phyloP scores from a whole-genome alignment of 2,329 filamentous ascomycete genomes.

The Paraphaeosphaeria minitans region DNA sequence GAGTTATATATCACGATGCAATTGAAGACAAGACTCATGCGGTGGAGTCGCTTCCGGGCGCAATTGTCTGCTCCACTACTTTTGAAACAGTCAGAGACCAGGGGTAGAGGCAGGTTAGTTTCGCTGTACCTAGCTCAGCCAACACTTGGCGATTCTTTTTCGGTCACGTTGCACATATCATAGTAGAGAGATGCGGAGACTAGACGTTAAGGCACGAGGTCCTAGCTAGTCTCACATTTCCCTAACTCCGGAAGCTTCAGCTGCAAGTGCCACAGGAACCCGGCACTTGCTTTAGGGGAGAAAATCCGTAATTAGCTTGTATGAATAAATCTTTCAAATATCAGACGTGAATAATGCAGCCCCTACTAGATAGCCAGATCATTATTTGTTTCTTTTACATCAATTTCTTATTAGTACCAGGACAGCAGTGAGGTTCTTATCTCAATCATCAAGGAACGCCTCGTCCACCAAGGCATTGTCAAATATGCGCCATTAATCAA shows the following conservation, averaged over 20 bases:
- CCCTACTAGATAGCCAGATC: not conserved
- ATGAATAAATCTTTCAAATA: not conserved
- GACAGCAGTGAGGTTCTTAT: slow-evolving; percentile 51
- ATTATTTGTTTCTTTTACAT: not conserved
- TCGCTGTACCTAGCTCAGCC: not conserved
- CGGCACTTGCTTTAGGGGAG: not conserved
- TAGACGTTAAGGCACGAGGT: not conserved
- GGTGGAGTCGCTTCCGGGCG: not conserved
- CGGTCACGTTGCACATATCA: not conserved
- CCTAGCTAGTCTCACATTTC: not conserved
- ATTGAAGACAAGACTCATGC: not conserved
- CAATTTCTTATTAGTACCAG: not conserved
- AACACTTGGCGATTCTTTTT: not conserved
- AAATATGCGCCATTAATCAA: slow-evolving; percentile 50
- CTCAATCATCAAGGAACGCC: slow-evolving; percentile 48
- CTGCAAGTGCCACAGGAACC: not conserved
- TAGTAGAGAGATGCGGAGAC: not conserved
- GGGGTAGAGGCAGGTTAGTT: not conserved
- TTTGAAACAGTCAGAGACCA: not conserved
- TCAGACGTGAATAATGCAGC: not conserved
- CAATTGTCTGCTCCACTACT: not conserved
- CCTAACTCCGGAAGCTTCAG: not conserved
- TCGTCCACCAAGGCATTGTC: slow-evolving; percentile 47
- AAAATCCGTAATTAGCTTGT: not conserved
- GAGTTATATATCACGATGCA: not conserved